Evolutionary conservation across 1,284 basidiomycete species (phyloP).

Genomic region (Bjerkandera adusta): DNA sequence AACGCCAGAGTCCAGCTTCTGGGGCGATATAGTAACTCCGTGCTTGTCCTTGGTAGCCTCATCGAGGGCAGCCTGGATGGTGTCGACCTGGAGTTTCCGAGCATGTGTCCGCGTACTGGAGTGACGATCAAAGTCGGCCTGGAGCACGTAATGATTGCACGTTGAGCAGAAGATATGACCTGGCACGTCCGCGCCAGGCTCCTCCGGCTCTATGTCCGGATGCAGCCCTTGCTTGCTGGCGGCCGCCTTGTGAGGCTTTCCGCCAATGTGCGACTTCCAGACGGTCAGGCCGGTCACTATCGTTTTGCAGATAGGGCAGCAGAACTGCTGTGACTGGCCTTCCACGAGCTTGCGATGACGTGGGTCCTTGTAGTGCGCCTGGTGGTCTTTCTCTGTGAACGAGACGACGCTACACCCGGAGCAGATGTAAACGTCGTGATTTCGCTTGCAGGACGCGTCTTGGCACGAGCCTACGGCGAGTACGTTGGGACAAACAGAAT

Average conservation of each 20-base stretch:
- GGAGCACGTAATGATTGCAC: constrained; percentile 5
- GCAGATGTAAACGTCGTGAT: constrained; percentile 32
- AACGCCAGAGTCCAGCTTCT: constrained; percentile 34
- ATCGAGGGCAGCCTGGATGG: constrained; percentile 22
- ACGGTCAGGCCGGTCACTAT: neutral
- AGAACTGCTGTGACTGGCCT: neutral
- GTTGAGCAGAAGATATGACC: constrained; percentile 1
- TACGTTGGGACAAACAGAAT: neutral
- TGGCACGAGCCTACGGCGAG: neutral
- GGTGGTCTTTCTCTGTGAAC: neutral
- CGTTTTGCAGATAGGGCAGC: neutral
- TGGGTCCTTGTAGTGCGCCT: constrained; percentile 4
- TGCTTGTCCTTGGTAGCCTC: constrained; percentile 21
- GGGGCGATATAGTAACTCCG: constrained; percentile 20
- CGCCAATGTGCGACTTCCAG: neutral
- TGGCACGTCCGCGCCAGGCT: neutral
- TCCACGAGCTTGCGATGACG: constrained; percentile 8
- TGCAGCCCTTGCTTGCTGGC: neutral
- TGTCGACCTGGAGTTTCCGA: constrained; percentile 8
- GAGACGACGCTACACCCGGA: neutral
- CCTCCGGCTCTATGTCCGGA: neutral
- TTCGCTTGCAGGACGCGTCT: neutral
- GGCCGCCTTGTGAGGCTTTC: neutral
- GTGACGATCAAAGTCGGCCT: neutral
- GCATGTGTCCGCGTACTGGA: neutral